Percentiles rank a stretch among this genome's conserved stretches.
Conservation (phyloP, 805 yeast species). For the Yamadazyma akitaensis region DNA sequence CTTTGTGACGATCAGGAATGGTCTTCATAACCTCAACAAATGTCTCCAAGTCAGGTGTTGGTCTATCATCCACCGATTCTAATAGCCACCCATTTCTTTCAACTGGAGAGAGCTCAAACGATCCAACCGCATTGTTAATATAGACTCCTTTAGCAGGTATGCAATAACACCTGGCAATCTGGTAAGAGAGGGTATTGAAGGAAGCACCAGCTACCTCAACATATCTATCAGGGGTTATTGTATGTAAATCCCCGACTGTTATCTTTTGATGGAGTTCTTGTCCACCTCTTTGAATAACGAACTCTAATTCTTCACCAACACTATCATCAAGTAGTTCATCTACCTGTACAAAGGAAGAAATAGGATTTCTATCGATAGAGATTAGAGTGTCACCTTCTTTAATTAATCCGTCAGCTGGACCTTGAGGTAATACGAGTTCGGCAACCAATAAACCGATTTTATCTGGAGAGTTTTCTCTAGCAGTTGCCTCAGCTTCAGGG, state of each 20-base stretch:
- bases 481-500: conserved; percentile 63
- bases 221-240: conserved; percentile 77
- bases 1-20: conserved; percentile 74
- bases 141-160: conserved; percentile 84
- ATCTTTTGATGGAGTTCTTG: conserved; percentile 48
- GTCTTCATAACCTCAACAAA: conserved; percentile 74
- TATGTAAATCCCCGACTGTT: conserved; percentile 70
- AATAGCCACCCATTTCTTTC: conserved; percentile 78
- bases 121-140: conserved; percentile 72
- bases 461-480: conserved; percentile 67
- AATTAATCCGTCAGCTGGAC: conserved; percentile 72
- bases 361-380: conserved; percentile 61
- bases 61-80: conserved; percentile 71
- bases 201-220: conserved; percentile 84
- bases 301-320: conserved; percentile 55
- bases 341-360: conserved; percentile 72
- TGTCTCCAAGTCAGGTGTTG: conserved; percentile 69
- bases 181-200: conserved; percentile 82
- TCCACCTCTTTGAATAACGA: conserved; percentile 76
- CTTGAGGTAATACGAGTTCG: conserved; percentile 75
- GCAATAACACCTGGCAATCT: conserved; percentile 80
- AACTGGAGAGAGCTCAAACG: conserved; percentile 57
- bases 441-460: conserved; percentile 82
- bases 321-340: conserved; percentile 76
- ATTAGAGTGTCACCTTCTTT: conserved; percentile 85